A percentile compares a stretch with the other conserved stretches of the same genome.
These are phyloP conservation scores for Leishmania arabica DNA, from an alignment of 208 protist species.

Conservation along the genomic window DNA sequence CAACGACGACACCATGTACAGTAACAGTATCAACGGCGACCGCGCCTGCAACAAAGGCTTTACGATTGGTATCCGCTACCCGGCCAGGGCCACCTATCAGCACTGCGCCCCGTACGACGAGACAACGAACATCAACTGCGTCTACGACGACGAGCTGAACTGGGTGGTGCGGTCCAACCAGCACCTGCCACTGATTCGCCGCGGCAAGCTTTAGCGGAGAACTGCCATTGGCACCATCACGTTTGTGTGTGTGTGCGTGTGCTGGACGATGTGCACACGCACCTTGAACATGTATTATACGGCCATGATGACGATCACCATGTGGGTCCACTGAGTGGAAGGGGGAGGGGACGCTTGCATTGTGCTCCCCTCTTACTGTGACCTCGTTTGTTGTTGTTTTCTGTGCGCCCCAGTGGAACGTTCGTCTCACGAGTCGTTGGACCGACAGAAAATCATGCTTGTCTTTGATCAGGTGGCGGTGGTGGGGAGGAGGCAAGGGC, in stretches of 20 bases:
- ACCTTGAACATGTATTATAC: conserved; percentile 5
- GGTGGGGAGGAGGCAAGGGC: neutral
- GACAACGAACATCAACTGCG: conserved; percentile 82
- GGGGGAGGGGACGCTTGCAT: neutral
- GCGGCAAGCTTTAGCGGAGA: conserved; percentile 1
- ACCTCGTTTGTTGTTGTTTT: neutral
- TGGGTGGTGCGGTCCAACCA: conserved; percentile 49
- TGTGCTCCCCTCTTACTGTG: neutral
- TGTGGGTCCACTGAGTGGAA: neutral
- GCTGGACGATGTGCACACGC: neutral
- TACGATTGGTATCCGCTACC: conserved; percentile 79
- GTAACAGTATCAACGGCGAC: conserved; percentile 55
- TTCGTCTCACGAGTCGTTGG: neutral
- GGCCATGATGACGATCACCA: neutral
- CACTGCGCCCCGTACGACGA: conserved; percentile 57
- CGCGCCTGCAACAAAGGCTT: conserved; percentile 46
- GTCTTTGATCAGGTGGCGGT: neutral
- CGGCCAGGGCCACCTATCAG: conserved; percentile 78
- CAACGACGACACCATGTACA: conserved; percentile 57
- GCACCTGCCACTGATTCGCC: conserved; percentile 17
- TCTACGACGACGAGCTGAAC: conserved; percentile 72
- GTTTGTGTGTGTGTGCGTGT: neutral
- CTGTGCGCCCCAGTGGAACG: neutral
- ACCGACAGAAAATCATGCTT: neutral
- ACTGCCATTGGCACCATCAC: neutral